A percentile compares a stretch with the other conserved stretches of the same genome.
Evolutionary conservation across 805 yeast species (phyloP).

Genomic region (Suhomyces pyralidae): DNA sequence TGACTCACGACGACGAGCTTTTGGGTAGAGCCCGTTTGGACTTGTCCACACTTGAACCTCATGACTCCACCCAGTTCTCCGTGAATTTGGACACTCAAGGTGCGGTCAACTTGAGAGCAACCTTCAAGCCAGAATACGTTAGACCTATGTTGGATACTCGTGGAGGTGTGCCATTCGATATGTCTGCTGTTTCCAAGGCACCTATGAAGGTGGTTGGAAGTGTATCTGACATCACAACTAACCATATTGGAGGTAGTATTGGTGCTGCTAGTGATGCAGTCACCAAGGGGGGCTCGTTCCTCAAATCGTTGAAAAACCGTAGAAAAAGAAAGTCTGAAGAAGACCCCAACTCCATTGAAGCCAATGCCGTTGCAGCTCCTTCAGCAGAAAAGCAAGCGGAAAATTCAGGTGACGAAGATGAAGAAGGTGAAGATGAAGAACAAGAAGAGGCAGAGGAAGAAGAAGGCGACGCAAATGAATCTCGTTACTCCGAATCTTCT

Average conservation of each 20-base stretch:
- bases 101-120: constrained; percentile 47
- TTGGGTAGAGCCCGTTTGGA: constrained; percentile 55
- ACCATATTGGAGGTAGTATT: constrained; percentile 45
- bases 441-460: constrained; percentile 7
- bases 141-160: constrained; percentile 53
- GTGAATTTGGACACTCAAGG: constrained; percentile 66
- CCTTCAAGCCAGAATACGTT: constrained; percentile 62
- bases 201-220: constrained; percentile 17
- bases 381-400: constrained; percentile 10
- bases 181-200: constrained; percentile 28
- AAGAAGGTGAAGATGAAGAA: constrained; percentile 5
- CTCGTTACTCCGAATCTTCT: not conserved
- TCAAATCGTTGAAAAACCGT: constrained; percentile 25
- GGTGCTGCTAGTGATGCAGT: constrained; percentile 48
- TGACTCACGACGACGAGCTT: constrained; percentile 64
- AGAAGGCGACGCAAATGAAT: not conserved
- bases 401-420: constrained; percentile 10
- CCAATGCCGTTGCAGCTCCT: constrained; percentile 5
- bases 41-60: constrained; percentile 47
- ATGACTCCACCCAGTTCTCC: constrained; percentile 42
- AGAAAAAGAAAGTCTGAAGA: constrained; percentile 15
- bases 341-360: constrained; percentile 3
- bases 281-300: constrained; percentile 44
- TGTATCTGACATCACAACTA: constrained; percentile 37
- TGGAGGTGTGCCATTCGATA: constrained; percentile 39